A percentile compares a stretch with the other conserved stretches of the same genome.
phyloP scores from a whole-genome alignment of 208 protist genomes.

The Leishmania gerbilli region DNA sequence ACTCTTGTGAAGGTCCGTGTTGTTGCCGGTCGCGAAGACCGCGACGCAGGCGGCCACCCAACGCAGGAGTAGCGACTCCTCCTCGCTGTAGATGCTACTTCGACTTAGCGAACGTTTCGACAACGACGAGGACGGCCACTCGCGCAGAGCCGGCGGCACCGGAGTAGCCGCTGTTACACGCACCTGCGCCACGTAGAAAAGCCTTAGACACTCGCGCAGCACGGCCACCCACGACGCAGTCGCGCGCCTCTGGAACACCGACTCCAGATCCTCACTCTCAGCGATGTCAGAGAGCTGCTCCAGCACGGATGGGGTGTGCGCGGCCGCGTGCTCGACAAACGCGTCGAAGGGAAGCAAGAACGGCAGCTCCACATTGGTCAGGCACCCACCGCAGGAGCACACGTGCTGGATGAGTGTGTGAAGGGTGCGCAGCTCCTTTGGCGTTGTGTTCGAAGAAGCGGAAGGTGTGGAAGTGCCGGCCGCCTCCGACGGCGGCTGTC shows the following conservation, averaged over 20 bases:
- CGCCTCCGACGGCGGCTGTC: background rate
- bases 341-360: slow-evolving; percentile 85
- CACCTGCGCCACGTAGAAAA: slow-evolving; percentile 78
- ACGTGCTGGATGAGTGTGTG: slow-evolving; percentile 73
- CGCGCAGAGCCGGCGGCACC: slow-evolving; percentile 8
- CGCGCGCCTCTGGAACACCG: slow-evolving; percentile 45
- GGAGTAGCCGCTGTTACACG: slow-evolving; percentile 8
- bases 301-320: slow-evolving; percentile 1
- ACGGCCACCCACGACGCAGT: slow-evolving; percentile 75
- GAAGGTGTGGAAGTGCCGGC: background rate
- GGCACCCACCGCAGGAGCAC: slow-evolving; percentile 69
- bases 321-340: slow-evolving; percentile 47
- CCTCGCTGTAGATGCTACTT: slow-evolving; percentile 88
- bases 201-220: slow-evolving; percentile 76
- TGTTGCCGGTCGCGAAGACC: slow-evolving; percentile 24
- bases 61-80: slow-evolving; percentile 84
- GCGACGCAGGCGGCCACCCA: slow-evolving; percentile 63
- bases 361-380: slow-evolving; percentile 69
- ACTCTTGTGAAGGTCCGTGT: slow-evolving; percentile 9
- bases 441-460: background rate
- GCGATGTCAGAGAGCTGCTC: background rate
- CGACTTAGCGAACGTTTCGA: slow-evolving; percentile 33
- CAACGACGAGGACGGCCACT: slow-evolving; percentile 15
- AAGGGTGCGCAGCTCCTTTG: slow-evolving; percentile 44
- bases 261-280: slow-evolving; percentile 12